Evolutionary conservation across 352 stramenopile genomes (phyloP), one percentile per base, ranked within the genome.

Genomic region (Elongisporangium undulatum): DNA sequence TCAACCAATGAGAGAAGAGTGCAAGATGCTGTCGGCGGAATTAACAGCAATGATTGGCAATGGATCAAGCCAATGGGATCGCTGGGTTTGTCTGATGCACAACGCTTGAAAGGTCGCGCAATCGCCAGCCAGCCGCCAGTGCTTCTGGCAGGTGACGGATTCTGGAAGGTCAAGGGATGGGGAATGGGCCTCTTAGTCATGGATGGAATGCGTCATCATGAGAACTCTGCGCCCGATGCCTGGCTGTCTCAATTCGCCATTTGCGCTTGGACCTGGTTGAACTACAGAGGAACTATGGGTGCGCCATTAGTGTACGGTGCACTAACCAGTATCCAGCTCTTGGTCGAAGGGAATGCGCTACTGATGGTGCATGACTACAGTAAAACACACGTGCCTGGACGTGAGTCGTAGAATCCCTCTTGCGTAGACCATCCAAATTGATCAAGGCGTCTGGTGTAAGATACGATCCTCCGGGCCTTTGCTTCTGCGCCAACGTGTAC

Each of bases 1-100:
- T 63, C 29, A 24, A 26, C 58, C 58, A 63, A 63, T 64, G 10
- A 39, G 23, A 55, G 15, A 39, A 45, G 23, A 16, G 45, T 12
- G 20, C 24, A 38, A 34, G 17, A 16, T 34, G 49, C 19, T 48
- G 48, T 65, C 54, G 51, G 50, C 9, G 49, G 19, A n/a, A 19
- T 38, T 34, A 19, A 15, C 26, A 20, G 3, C 13, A 5, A 1
- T 54, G 21, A 66, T 66, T 66, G 60, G 60, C 13, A 7, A 21
- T 21, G 16, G 10, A 49, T 19, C 13, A 10, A 52, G 29, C 59
- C 38, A 59, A 64, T 64, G 34, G 34, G 13, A 45, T 16, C 2
- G 1, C 34, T 17, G 34, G 34, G 13, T 45, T 45, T 45, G 34
- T 45, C 34, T 45, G 34, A 45, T 45, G 34, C 34, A 45, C 34